Evolutionary conservation across 257 asterid species (phyloP), one percentile per base, ranked within the genome.

Genomic region (Avicennia marina): DNA sequence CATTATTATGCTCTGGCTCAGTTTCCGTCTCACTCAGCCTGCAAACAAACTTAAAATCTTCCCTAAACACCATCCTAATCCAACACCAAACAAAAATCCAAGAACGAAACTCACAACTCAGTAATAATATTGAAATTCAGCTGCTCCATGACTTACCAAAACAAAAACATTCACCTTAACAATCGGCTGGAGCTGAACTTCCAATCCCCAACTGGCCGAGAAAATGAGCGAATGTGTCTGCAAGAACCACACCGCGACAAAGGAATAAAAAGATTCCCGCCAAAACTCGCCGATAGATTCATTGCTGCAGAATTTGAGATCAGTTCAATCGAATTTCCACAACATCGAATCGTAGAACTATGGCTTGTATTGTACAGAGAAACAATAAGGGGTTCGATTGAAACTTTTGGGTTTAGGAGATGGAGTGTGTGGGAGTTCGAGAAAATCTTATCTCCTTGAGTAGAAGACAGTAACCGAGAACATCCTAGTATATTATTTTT

Each of bases 231-330:
- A 68, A 66, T 47, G 53, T 15, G 65, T 57, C 48, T 61, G 70
- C 82, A 76, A 40, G 81, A 67, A 76, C 69, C 58, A 42, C 88
- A 73, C 52, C 63, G 80, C 22, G 82, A 54, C 48, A 70, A 51
- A 22, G 85, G 75, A 64, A 82, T 65, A 17, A 60, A 66, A 16
- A 76, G 53, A 71, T 70, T 74, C 71, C 84, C 80, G 69, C 79
- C 87, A 66, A 72, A 76, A 78, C 72, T 75, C 51, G 89, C 81
- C 50, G 80, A 71, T 18, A 77, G 42, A 71, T 63, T 80, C 97
- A 91, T 91, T 17, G 68, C 65, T 21, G 72, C 52, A 22, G n/a
- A 39, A 63, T 22, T 11, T 36, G 41, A 36, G 10, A 11, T 36
- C 41, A 7, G 41, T 36, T 36, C 41, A 5, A 36, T 36, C 12